Conservation (phyloP, 2,329 filamentous ascomycete species). For the Xylariaceae sp. region DNA sequence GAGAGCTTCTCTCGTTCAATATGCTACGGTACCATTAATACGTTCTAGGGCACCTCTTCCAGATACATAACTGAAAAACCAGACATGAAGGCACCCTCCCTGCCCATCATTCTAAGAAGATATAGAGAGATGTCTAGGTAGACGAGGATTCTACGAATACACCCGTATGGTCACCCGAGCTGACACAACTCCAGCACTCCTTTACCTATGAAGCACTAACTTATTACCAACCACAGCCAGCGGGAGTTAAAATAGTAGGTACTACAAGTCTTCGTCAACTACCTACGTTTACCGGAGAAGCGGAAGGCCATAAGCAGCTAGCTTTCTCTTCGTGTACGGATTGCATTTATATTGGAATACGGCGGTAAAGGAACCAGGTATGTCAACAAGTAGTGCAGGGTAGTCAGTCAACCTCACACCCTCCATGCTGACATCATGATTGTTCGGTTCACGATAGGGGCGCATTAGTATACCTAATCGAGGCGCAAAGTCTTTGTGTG, state of each 20-base stretch:
- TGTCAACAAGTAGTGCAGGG: background rate
- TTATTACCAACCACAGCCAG: background rate
- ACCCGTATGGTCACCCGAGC: too few species aligned
- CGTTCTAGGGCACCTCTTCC: background rate
- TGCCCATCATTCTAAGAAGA: too few species aligned
- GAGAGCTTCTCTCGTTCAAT: background rate
- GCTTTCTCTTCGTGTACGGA: conserved; percentile 11
- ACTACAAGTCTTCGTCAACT: background rate
- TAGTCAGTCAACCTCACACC: conserved; percentile 16
- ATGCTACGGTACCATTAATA: background rate
- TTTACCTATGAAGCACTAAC: too few species aligned
- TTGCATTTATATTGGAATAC: background rate
- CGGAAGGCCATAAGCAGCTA: conserved; percentile 14
- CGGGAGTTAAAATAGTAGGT: too few species aligned
- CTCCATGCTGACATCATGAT: conserved; percentile 30
- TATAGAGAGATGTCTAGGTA: too few species aligned
- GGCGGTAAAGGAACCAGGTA: background rate
- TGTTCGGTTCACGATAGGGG: conserved; percentile 20
- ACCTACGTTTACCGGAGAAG: conserved; percentile 2
- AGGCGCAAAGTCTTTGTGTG: conserved; percentile 8
- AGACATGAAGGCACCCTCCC: too few species aligned
- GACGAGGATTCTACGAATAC: too few species aligned
- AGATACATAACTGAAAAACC: too few species aligned
- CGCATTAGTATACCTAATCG: conserved; percentile 12
- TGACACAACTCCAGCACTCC: too few species aligned